These are phyloP conservation scores for Rhizophagus sp. DNA, from an alignment of 192 early-diverging fungal species.

Conservation along the genomic window DNA sequence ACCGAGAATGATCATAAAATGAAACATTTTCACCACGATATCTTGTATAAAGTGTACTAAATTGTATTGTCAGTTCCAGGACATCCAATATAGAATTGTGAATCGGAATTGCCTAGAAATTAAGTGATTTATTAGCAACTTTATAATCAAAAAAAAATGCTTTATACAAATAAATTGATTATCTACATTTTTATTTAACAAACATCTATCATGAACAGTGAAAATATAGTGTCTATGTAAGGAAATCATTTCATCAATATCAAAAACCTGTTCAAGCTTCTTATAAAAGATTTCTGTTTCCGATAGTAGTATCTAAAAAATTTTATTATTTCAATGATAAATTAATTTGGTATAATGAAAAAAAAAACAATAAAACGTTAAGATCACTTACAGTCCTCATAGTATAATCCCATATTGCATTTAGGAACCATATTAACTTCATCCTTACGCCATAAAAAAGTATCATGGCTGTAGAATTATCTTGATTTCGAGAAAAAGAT, in stretches of 20 bases:
- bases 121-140: not conserved
- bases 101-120: conserved; percentile 9
- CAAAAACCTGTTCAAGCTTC: conserved; percentile 30
- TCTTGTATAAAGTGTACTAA: conserved; percentile 22
- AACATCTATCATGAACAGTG: conserved; percentile 37
- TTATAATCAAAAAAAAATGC: not conserved
- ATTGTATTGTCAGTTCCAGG: conserved; percentile 22
- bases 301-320: conserved; percentile 38
- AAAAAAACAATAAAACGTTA: not conserved
- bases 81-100: conserved; percentile 23
- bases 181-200: conserved; percentile 42
- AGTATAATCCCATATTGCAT: conserved; percentile 41
- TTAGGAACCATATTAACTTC: conserved; percentile 46
- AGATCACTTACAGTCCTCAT: conserved; percentile 40
- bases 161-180: not conserved
- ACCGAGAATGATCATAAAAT: conserved; percentile 18
- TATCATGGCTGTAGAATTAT: conserved; percentile 18
- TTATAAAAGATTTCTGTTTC: conserved; percentile 38
- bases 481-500: conserved; percentile 31
- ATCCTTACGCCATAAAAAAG: conserved; percentile 41
- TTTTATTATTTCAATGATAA: conserved; percentile 25
- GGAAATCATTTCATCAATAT: conserved; percentile 43
- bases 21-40: conserved; percentile 23
- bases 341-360: not conserved
- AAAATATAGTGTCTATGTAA: conserved; percentile 37